Conservation (phyloP, 257 asterid species). For the Solanum tarijense region DNA sequence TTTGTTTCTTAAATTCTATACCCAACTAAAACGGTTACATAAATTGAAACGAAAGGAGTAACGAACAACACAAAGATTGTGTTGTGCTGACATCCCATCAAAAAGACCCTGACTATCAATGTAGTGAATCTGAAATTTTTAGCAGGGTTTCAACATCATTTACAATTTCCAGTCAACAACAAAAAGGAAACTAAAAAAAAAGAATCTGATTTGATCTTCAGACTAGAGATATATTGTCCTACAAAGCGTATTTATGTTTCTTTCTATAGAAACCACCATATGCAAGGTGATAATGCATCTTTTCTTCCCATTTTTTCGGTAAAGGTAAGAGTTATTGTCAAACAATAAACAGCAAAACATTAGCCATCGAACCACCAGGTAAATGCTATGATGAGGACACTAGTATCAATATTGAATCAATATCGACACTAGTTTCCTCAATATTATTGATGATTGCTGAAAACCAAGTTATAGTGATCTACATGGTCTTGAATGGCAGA, state of each 20-base stretch:
- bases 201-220: not conserved
- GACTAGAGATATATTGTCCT: not conserved
- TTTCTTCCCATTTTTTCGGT: not conserved
- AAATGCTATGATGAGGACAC: not conserved
- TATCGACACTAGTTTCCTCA: not conserved
- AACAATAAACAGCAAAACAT: not conserved
- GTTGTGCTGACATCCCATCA: not conserved
- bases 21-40: not conserved
- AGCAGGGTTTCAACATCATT: not conserved
- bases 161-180: not conserved
- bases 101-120: not conserved
- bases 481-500: not conserved
- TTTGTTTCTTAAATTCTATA: not conserved
- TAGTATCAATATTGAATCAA: not conserved
- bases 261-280: not conserved
- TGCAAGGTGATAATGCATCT: not conserved
- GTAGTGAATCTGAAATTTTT: not conserved
- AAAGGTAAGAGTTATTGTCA: not conserved
- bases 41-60: not conserved
- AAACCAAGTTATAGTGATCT: not conserved
- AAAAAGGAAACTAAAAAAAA: not conserved
- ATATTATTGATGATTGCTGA: not conserved
- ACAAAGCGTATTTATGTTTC: not conserved
- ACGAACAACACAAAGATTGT: not conserved
- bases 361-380: not conserved